phyloP scores from a whole-genome alignment of 2,329 filamentous ascomycete species.

The Paraphaeosphaeria minitans region DNA sequence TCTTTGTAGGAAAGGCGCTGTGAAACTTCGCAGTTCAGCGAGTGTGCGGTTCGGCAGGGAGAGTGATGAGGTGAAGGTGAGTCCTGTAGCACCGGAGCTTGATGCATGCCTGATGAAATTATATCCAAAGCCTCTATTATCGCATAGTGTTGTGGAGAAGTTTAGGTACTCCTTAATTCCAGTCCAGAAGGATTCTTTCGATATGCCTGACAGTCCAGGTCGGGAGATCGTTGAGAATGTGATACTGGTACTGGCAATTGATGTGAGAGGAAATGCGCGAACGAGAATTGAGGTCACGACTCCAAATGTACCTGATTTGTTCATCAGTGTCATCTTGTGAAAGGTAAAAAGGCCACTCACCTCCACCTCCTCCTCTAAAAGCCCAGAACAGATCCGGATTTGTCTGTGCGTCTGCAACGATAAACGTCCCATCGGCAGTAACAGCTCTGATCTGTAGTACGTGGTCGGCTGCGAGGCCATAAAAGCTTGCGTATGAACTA shows the following conservation, averaged over 20 bases:
- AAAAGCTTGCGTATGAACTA: constrained; percentile 54
- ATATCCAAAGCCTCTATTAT: constrained; percentile 33
- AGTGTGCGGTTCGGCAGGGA: constrained; percentile 21
- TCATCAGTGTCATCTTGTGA: constrained; percentile 1
- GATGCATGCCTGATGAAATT: constrained; percentile 33
- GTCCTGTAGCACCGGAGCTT: constrained; percentile 15
- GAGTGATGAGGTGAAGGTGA: constrained; percentile 30
- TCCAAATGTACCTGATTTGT: constrained; percentile 30
- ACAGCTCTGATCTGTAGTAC: constrained; percentile 27
- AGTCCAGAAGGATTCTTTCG: constrained; percentile 31
- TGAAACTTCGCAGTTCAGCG: constrained; percentile 20
- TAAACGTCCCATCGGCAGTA: constrained; percentile 26
- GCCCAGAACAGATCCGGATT: constrained; percentile 35
- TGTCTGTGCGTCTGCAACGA: constrained; percentile 21
- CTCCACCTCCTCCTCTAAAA: constrained; percentile 33
- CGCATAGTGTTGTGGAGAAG: constrained; percentile 21
- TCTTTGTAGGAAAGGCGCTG: constrained; percentile 25
- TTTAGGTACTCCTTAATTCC: constrained; percentile 31
- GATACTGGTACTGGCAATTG: constrained; percentile 21
- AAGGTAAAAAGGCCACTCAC: constrained; percentile 17
- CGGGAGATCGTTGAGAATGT: constrained; percentile 26
- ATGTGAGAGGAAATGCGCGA: constrained; percentile 42
- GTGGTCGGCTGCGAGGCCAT: constrained; percentile 36
- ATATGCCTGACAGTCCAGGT: constrained; percentile 15
- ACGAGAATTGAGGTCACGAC: constrained; percentile 33